Base-by-base conservation (phyloP, 306 rosid species). In the Rubus idaeus region DNA sequence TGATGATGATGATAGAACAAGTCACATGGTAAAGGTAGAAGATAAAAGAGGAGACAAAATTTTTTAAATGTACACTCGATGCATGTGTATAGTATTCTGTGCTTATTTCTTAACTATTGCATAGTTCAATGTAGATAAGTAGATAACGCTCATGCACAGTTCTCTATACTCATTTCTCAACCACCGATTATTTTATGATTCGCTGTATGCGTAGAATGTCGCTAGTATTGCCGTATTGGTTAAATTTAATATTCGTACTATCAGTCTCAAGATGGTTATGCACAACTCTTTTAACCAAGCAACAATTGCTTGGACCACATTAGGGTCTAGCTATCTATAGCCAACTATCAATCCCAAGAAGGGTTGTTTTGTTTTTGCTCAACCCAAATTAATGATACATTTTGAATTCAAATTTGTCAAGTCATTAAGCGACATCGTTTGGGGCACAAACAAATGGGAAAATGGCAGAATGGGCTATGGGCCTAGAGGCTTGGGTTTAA, bases 1-100 rank as follows among this genome's bases (percentile, higher is more conserved):
- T 18, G 71, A 21, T 35, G 79, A 13, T 75, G 73, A 51, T 64
- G 63, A 64, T 65, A 40, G 73, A 76, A 76, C 73, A 51, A 14
- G 41, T 58, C 44, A 73, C 68, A 73, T 73, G 77, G 68, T 10
- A 42, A 58, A 23, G 53, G 20, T 44, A 44, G 26, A 42, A 17
- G 70, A 64, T 14, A 64, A 64, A 35, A 16, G 26, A 64, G 26
- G 0, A 23, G 35, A 58, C 45, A 58, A 57, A 17, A 4, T 8
- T 5, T 5, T 23, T 21, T 5, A 45, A 21, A 30, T 6, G 3
- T 8, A 30, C 56, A 58, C 0, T 5, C 16, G 0, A 6, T n/a
- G 3, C 8, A 44, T 3, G 4, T 20, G 5, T 26, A 6, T 1
- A 39, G 18, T 40, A 0, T 21, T 56, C 0, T 62, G 3, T 12